Evolutionary conservation across 1,284 basidiomycete species (phyloP).

Genomic region (Veloboletus limbatus): DNA sequence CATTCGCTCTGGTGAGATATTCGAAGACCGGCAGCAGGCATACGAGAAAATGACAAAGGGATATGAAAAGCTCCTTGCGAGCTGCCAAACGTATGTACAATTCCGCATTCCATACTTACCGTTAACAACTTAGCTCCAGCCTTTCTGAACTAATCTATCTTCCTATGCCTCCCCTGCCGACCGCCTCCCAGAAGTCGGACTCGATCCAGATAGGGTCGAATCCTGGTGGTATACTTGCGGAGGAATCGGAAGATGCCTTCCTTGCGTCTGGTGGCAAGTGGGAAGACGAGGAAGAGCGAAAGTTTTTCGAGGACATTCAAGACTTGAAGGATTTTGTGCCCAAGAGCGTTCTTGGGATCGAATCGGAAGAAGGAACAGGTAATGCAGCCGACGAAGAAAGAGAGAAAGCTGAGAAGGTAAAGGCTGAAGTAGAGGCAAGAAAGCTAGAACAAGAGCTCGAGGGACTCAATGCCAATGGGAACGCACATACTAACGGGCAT

Average conservation of each 20-base stretch:
- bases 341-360: constrained; percentile 80
- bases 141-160: constrained; percentile 87
- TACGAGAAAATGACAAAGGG: constrained; percentile 98
- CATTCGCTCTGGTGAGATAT: constrained; percentile 97
- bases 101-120: neutral
- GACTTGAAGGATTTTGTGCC: constrained; percentile 94
- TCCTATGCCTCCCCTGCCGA: constrained; percentile 78
- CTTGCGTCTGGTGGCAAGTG: constrained; percentile 78
- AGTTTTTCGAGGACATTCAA: constrained; percentile 92
- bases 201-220: constrained; percentile 74
- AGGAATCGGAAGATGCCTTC: constrained; percentile 56
- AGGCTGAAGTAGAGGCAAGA: constrained; percentile 58
- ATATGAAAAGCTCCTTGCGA: constrained; percentile 87
- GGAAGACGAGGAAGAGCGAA: constrained; percentile 96
- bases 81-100: constrained; percentile 72
- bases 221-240: constrained; percentile 38
- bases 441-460: constrained; percentile 73
- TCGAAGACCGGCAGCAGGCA: constrained; percentile 96
- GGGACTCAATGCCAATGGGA: constrained; percentile 41
- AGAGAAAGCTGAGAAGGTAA: constrained; percentile 44
- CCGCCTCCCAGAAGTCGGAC: constrained; percentile 72
- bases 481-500: constrained; percentile 20
- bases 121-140: constrained; percentile 38
- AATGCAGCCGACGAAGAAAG: constrained; percentile 45
- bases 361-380: constrained; percentile 47